phyloP scores from a whole-genome alignment of 805 yeast species.

The Ogataea ramenticola region DNA sequence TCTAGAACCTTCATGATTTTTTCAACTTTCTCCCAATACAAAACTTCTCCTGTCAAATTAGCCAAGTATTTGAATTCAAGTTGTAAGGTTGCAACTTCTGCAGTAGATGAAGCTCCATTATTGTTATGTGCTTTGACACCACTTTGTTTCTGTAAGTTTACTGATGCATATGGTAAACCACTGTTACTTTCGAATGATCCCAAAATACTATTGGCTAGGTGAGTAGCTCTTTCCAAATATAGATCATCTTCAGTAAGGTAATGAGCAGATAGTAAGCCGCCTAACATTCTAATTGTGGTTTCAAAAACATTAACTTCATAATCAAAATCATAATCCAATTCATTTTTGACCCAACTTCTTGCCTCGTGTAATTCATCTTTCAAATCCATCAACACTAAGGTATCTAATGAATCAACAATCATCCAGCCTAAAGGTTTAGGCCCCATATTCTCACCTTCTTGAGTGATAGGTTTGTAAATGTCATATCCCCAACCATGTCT shows the following conservation, averaged over 20 bases:
- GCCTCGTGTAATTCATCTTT: constrained; percentile 57
- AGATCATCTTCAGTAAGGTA: constrained; percentile 62
- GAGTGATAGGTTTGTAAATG: constrained; percentile 61
- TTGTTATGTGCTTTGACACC: constrained; percentile 59
- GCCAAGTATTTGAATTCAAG: constrained; percentile 81
- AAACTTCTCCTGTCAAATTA: constrained; percentile 66
- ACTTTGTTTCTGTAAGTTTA: constrained; percentile 58
- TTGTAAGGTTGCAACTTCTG: constrained; percentile 84
- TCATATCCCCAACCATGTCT: constrained; percentile 81
- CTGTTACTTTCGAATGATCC: constrained; percentile 60
- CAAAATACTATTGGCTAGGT: constrained; percentile 64
- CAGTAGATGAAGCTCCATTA: constrained; percentile 78
- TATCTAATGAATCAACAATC: constrained; percentile 81
- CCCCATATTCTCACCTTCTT: constrained; percentile 67
- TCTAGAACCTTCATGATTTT: constrained; percentile 66
- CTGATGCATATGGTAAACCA: constrained; percentile 75
- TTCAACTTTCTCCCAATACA: constrained; percentile 77
- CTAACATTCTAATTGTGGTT: constrained; percentile 91
- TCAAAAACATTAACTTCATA: constrained; percentile 79
- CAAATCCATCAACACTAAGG: constrained; percentile 70
- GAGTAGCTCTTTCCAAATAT: constrained; percentile 71
- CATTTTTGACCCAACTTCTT: constrained; percentile 66
- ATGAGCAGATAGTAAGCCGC: constrained; percentile 83
- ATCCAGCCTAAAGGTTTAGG: constrained; percentile 86
- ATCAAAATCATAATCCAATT: constrained; percentile 63